Evolutionary conservation across 2,329 filamentous ascomycete species (phyloP), one percentile per base, ranked within the genome.

Genomic region (Penicillium sp.): DNA sequence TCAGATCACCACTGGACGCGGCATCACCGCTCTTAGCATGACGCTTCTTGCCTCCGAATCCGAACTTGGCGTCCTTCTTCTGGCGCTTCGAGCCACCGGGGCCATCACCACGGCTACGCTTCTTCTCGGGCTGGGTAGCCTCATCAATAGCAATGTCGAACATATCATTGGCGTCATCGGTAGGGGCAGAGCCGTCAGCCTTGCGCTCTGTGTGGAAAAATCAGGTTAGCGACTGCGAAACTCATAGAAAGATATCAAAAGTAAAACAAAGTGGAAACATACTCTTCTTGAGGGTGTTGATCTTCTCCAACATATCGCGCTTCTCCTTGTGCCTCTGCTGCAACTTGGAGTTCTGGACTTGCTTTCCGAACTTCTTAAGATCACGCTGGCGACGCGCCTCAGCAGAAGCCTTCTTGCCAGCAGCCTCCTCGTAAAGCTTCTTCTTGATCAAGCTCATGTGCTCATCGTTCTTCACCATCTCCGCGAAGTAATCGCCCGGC

Each of bases 311-410:
- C 4, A 92, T 96, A 62, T 95, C 90, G 68, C 86, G 87, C 87
- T 97, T 97, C 71, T 88, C 88, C 83, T 95, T 96, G 50, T 90
- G 87, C 49, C 94, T 84, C 84, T 99, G 93, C 79, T 97, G 93
- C 75, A 96, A 79, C 82, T 96, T 97, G 59, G 93, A 93, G 59
- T 96, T 86, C 81, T 99, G 94, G 53, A 97, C 94, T 76, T 96
- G 91, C 81, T 99, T 99, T 74, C 94, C 94, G 74, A 97, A 99
- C 80, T 97, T 99, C 87, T 97, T 97, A 70, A 97, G 82, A 75
- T 99, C 94, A 63, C 94, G 84, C 80, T 93, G 88, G 79, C 92
- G 92, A 73, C 92, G 86, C 7, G 94, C 94, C 77, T 99, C 94
- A 25, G 90, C 87, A 29, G 91, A 85, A 0, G 94, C 93, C 81